Percentiles rank a stretch among this genome's conserved stretches.
phyloP scores from a whole-genome alignment of 805 yeast genomes.

The Suhomyces prunicola region DNA sequence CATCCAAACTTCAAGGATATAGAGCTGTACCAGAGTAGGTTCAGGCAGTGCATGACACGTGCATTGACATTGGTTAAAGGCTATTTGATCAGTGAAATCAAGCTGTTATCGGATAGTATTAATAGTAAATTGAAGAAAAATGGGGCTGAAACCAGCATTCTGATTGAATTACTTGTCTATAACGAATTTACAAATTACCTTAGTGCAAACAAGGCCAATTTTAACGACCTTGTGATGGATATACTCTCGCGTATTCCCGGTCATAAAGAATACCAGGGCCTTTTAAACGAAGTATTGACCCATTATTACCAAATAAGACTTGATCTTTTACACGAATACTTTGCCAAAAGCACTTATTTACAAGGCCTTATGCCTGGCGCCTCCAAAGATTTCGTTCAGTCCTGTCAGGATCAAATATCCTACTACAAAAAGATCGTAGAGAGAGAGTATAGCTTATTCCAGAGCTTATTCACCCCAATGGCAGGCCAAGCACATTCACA shows the following conservation, averaged over 20 bases:
- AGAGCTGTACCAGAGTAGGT: slow-evolving; percentile 65
- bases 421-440: slow-evolving; percentile 57
- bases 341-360: slow-evolving; percentile 22
- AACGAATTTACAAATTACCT: slow-evolving; percentile 49
- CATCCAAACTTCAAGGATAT: slow-evolving; percentile 59
- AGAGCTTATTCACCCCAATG: slow-evolving; percentile 41
- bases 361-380: background rate
- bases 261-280: slow-evolving; percentile 59
- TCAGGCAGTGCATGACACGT: slow-evolving; percentile 80
- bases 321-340: slow-evolving; percentile 43
- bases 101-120: slow-evolving; percentile 25
- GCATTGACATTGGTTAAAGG: slow-evolving; percentile 73
- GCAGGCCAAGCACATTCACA: background rate
- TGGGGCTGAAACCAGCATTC: slow-evolving; percentile 20
- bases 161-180: slow-evolving; percentile 63
- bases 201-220: slow-evolving; percentile 16
- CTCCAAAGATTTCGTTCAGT: slow-evolving; percentile 45
- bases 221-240: slow-evolving; percentile 33
- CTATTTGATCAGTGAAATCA: slow-evolving; percentile 50
- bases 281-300: slow-evolving; percentile 61
- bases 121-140: slow-evolving; percentile 6
- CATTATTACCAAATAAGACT: slow-evolving; percentile 60
- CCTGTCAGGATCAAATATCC: slow-evolving; percentile 60
- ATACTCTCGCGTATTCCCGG: slow-evolving; percentile 35
- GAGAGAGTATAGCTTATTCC: slow-evolving; percentile 61